Conservation (phyloP, 2,329 filamentous ascomycete genomes). For the Pyrenochaeta sp. region DNA sequence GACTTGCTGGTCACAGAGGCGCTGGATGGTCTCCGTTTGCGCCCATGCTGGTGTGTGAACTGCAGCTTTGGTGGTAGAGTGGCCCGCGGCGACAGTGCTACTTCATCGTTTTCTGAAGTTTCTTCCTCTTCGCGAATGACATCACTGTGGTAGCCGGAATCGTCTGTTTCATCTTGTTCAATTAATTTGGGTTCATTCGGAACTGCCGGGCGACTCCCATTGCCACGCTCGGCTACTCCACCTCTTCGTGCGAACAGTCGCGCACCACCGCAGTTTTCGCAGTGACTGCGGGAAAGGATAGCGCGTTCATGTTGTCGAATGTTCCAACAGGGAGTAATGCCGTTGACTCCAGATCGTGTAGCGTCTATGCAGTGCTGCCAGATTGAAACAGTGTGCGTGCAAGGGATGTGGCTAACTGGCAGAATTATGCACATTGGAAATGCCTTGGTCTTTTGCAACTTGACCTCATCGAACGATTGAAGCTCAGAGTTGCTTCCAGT, state of each 20-base stretch:
- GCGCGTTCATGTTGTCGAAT: slow-evolving; percentile 27
- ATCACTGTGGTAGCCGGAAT: slow-evolving; percentile 28
- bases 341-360: slow-evolving; percentile 9
- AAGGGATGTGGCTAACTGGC: slow-evolving; percentile 28
- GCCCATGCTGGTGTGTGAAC: slow-evolving; percentile 2
- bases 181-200: slow-evolving; percentile 12
- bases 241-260: slow-evolving; percentile 34
- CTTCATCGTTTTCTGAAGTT: slow-evolving; percentile 13
- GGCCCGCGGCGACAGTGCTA: slow-evolving; percentile 25
- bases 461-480: too few species aligned
- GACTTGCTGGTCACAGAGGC: slow-evolving; percentile 19
- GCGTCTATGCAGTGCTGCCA: slow-evolving; percentile 34
- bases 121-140: slow-evolving; percentile 26
- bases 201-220: slow-evolving; percentile 12
- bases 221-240: slow-evolving; percentile 34
- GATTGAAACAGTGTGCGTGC: slow-evolving; percentile 28
- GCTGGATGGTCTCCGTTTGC: slow-evolving; percentile 15
- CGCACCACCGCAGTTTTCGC: slow-evolving; percentile 26
- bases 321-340: slow-evolving; percentile 19
- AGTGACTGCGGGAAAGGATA: slow-evolving; percentile 24
- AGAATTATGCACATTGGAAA: slow-evolving; percentile 35
- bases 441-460: too few species aligned
- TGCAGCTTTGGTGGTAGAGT: slow-evolving; percentile 6
- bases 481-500: too few species aligned
- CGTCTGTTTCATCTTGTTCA: slow-evolving; percentile 16